Conservation (phyloP, 805 yeast species). For the Suhomyces vadensis region DNA sequence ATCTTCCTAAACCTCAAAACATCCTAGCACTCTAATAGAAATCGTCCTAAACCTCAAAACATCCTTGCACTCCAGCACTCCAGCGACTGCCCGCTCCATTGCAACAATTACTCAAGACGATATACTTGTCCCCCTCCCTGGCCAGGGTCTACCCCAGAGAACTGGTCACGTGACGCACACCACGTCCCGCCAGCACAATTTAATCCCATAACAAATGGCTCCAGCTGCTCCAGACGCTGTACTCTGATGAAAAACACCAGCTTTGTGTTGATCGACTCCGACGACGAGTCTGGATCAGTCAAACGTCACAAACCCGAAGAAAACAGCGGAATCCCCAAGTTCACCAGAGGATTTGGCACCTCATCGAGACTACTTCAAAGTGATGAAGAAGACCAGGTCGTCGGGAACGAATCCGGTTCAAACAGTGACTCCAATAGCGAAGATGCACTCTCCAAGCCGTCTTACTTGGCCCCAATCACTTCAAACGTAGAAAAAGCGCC, state of each 20-base stretch:
- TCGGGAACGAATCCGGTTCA: constrained; percentile 4
- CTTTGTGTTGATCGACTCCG: constrained; percentile 29
- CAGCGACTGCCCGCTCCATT: no score
- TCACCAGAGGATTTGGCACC: constrained; percentile 13
- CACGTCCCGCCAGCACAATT: background rate
- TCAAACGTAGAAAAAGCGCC: no score
- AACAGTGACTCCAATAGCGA: background rate
- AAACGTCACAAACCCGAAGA: constrained; percentile 9
- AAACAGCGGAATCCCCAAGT: constrained; percentile 7
- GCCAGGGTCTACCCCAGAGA: no score
- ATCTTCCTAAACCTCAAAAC: no score
- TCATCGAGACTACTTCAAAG: constrained; percentile 7
- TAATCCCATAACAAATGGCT: constrained; percentile 4
- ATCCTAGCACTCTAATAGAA: no score
- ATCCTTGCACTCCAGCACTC: no score
- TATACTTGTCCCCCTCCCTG: no score
- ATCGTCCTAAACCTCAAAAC: no score
- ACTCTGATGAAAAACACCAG: constrained; percentile 14
- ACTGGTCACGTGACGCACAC: background rate
- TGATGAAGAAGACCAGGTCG: constrained; percentile 8
- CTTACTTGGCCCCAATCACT: constrained; percentile 3
- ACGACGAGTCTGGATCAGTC: constrained; percentile 12
- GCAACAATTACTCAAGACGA: no score
- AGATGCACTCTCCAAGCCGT: constrained; percentile 1
- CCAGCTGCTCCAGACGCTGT: constrained; percentile 10